Evolutionary conservation across 192 early-diverging fungal species (phyloP), one percentile per base, ranked within the genome.

Genomic region (Jimgerdemannia lactiflua): DNA sequence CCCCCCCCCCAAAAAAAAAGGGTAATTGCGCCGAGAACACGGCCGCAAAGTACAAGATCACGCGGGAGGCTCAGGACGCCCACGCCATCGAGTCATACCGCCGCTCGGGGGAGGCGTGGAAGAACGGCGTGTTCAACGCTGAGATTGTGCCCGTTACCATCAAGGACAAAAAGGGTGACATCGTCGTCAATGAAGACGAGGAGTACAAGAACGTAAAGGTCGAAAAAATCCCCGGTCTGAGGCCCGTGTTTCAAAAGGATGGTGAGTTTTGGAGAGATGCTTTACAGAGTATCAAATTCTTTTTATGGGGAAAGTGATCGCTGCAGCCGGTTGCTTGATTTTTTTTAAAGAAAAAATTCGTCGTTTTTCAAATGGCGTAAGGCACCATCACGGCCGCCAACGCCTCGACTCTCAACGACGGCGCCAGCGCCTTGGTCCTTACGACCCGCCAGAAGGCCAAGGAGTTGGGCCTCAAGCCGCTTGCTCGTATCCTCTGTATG

Each of bases 351-450:
- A 4, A 9, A 1, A 42, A 77, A 9, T 39, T 18, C 54, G 4
- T 49, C 39, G 39, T 59, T 18, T n/a, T 59, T 19, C 43, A 75
- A 91, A 92, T 4, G n/a, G n/a, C n/a, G n/a, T n/a, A n/a, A n/a
- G n/a, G n/a, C n/a, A 94, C 97, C 40, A 94, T 99, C 43, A 98
- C 97, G 43, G 97, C 97, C 39, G 97, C 95, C 74, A 99, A 99
- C 82, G 88, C 97, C 43, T 95, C 94, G 64, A 97, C 95, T 4
- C 82, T 99, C 66, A 98, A 97, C 84, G 97, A 99, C 78, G 97
- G 97, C 79, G 97, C 97, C 66, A 94, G 94, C 42, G 97, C 97
- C 11, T 70, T 99, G 64, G 88, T 97, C 43, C 85, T 99, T 43
- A 94, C 93, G 86, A 91, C 94, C 59, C 85, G 89, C 64, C 85